phyloP scores from a whole-genome alignment of 805 yeast species.

The Starmerella lactis-condensi region DNA sequence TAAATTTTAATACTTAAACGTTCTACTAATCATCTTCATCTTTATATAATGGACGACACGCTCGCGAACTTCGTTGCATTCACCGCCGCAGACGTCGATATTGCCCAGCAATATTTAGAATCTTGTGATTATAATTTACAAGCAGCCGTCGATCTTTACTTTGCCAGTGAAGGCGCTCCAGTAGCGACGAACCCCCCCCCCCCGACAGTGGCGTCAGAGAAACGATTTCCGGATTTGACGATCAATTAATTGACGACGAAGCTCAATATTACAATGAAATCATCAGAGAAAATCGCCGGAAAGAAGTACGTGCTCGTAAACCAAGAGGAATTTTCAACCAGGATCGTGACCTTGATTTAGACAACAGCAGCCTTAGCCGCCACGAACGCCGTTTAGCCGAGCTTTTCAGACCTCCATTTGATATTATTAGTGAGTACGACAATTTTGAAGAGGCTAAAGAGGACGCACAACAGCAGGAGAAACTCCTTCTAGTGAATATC shows the following conservation, averaged over 20 bases:
- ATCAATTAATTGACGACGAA: conserved; percentile 44
- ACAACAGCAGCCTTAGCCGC: conserved; percentile 7
- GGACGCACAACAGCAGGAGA: conserved; percentile 42
- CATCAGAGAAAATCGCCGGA: conserved; percentile 13
- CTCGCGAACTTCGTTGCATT: conserved; percentile 66
- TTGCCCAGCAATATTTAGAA: conserved; percentile 60
- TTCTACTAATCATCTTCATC: background rate
- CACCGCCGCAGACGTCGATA: conserved; percentile 50
- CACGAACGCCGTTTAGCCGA: conserved; percentile 48
- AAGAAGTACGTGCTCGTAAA: conserved; percentile 11
- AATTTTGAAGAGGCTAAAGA: conserved; percentile 57
- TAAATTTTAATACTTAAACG: background rate
- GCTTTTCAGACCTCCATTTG: conserved; percentile 86
- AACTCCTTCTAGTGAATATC: conserved; percentile 75
- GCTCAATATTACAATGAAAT: conserved; percentile 13
- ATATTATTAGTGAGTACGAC: conserved; percentile 49
- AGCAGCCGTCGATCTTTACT: conserved; percentile 63
- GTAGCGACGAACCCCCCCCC: conserved; percentile 15
- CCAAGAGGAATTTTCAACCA: conserved; percentile 38
- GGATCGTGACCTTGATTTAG: conserved; percentile 14
- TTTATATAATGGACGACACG: conserved; percentile 18
- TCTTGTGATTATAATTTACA: conserved; percentile 65
- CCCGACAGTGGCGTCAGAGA: conserved; percentile 38
- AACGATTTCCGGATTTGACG: conserved; percentile 61
- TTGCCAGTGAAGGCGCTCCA: conserved; percentile 36